Evolutionary conservation across 1,284 basidiomycete species (phyloP).

Genomic region (Tylopilus sp.): DNA sequence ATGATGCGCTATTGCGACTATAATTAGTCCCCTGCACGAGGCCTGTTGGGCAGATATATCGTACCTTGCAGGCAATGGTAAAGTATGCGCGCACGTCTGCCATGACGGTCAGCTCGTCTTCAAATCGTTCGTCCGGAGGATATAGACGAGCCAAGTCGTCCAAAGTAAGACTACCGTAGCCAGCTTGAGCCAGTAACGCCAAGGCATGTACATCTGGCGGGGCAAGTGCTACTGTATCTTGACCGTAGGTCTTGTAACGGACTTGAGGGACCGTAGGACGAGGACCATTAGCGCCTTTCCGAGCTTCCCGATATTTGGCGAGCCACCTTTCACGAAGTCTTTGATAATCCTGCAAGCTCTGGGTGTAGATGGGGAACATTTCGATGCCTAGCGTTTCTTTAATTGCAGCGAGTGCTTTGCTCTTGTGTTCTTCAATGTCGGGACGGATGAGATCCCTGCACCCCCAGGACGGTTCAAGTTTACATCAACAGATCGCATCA

Average conservation of each 20-base stretch:
- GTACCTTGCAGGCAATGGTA: conserved; percentile 58
- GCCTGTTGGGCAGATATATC: background rate
- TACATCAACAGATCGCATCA: background rate
- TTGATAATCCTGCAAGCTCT: conserved; percentile 44
- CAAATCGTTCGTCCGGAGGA: conserved; percentile 33
- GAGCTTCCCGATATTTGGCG: conserved; percentile 28
- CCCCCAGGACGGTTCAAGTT: too few relatives aligned
- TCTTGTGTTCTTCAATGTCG: conserved; percentile 37
- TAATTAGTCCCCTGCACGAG: background rate
- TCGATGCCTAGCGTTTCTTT: conserved; percentile 42
- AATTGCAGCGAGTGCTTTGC: conserved; percentile 19
- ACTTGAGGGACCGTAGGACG: too few relatives aligned
- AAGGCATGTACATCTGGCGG: conserved; percentile 27
- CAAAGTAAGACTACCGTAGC: conserved; percentile 30
- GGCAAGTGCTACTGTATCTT: background rate
- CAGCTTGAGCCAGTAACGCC: conserved; percentile 27
- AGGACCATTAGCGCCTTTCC: too few relatives aligned
- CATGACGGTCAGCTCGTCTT: conserved; percentile 60
- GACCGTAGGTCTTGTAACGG: too few relatives aligned
- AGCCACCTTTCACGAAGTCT: conserved; percentile 34
- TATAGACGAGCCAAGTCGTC: conserved; percentile 33
- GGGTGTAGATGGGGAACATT: conserved; percentile 40
- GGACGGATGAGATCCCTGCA: conserved; percentile 34
- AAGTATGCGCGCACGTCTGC: conserved; percentile 65
- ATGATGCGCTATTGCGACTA: conserved; percentile 58